phyloP scores from a whole-genome alignment of 2,329 filamentous ascomycete species.

The Calonectria honghensis region DNA sequence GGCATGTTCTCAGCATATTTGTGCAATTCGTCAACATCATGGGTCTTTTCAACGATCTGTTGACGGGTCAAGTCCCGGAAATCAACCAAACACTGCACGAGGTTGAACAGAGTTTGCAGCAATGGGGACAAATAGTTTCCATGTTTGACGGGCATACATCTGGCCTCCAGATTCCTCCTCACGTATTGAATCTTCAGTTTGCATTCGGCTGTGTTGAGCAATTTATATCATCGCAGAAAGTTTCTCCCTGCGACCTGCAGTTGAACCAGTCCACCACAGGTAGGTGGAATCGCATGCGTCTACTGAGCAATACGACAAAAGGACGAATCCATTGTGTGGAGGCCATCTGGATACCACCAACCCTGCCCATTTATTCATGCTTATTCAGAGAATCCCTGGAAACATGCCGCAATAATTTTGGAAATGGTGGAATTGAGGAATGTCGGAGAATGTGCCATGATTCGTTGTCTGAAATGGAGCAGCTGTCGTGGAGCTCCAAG shows the following conservation, averaged over 20 bases:
- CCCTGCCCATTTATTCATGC: neutral
- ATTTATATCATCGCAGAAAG: neutral
- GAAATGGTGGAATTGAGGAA: neutral
- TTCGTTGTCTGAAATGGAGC: slow-evolving; percentile 12
- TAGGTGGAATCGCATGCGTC: slow-evolving; percentile 6
- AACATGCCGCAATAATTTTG: neutral
- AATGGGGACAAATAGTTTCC: slow-evolving; percentile 1
- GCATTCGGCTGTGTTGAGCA: neutral
- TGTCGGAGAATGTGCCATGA: neutral
- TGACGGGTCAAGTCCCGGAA: neutral
- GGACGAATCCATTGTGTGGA: neutral
- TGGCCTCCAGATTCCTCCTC: neutral
- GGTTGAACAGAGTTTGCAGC: neutral
- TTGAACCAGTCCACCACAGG: neutral
- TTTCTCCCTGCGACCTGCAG: neutral
- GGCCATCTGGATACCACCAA: slow-evolving; percentile 22
- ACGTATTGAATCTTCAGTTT: slow-evolving; percentile 26
- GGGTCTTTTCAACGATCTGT: neutral
- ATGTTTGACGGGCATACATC: neutral
- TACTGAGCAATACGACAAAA: slow-evolving; percentile 6
- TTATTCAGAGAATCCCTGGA: slow-evolving; percentile 4
- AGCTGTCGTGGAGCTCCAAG: slow-evolving; percentile 6
- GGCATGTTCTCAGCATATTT: slow-evolving; percentile 36
- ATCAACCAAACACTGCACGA: neutral
- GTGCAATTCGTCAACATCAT: slow-evolving; percentile 12